Conservation (phyloP, 176 grass and related monocot species). For the Elymus sibiricus region DNA sequence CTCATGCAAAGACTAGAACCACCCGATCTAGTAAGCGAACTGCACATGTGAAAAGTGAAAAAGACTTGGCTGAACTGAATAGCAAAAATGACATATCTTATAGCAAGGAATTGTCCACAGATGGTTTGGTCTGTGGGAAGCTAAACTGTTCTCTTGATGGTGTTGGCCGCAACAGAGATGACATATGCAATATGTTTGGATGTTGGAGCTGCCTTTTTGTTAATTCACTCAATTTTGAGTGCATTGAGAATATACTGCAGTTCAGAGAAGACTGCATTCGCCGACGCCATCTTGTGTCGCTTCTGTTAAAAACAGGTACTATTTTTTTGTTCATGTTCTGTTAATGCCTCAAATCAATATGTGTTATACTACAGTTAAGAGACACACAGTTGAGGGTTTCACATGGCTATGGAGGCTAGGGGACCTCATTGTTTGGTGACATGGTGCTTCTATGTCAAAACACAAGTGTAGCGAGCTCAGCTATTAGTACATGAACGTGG, state of each 20-base stretch:
- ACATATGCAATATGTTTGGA: conserved; percentile 37
- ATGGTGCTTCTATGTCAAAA: neutral
- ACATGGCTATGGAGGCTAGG: neutral
- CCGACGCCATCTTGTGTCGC: conserved; percentile 37
- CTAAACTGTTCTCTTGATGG: neutral
- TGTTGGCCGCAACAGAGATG: conserved; percentile 13
- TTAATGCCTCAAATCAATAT: conserved; percentile 16
- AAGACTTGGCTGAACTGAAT: conserved; percentile 14
- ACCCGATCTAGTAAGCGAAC: conserved; percentile 30
- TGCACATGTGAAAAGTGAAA: conserved; percentile 20
- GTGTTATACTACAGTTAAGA: neutral
- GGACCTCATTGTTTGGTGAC: too few species aligned
- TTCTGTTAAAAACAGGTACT: conserved; percentile 81
- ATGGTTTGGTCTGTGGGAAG: conserved; percentile 20
- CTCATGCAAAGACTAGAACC: conserved; percentile 33
- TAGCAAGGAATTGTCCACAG: neutral
- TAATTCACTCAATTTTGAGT: conserved; percentile 41
- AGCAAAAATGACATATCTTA: conserved; percentile 1
- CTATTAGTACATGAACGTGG: neutral
- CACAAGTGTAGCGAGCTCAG: neutral
- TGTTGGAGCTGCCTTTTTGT: conserved; percentile 71
- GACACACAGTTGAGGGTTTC: neutral
- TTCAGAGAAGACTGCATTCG: conserved; percentile 44
- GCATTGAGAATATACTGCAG: conserved; percentile 54
- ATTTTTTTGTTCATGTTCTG: conserved; percentile 7